Percentiles rank a stretch among this genome's conserved stretches.
Conservation (phyloP, 2,329 filamentous ascomycete genomes). For the Alternaria novae-zelandiae region DNA sequence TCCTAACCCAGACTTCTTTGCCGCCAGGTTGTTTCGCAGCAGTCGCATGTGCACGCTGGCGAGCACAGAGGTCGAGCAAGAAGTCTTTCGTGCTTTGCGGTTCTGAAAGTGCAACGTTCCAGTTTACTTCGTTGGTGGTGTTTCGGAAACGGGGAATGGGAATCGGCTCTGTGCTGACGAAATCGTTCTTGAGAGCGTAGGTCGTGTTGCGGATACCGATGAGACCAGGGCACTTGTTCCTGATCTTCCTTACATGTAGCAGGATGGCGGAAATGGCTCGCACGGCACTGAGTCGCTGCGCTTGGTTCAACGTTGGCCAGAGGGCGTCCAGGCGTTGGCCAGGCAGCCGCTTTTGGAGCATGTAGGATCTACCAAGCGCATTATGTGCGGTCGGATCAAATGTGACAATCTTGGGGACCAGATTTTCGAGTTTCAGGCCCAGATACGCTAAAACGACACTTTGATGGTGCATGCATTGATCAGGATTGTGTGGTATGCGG, state of each 20-base stretch:
- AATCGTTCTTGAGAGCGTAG: background rate
- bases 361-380: conserved; percentile 8
- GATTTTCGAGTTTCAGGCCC: background rate
- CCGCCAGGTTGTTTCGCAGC: background rate
- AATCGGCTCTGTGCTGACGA: background rate
- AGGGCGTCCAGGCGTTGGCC: conserved; percentile 3
- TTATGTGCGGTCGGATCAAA: conserved; percentile 9
- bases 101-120: background rate
- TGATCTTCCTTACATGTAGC: background rate
- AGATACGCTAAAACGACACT: background rate
- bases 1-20: background rate
- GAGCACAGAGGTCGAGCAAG: background rate
- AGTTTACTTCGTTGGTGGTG: too few species aligned
- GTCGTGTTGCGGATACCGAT: background rate
- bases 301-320: conserved; percentile 6
- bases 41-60: background rate
- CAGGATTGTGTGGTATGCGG: background rate
- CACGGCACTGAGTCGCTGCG: conserved; percentile 6
- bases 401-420: conserved; percentile 10
- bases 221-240: background rate
- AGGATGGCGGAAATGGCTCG: background rate
- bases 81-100: background rate
- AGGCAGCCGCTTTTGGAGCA: conserved; percentile 19
- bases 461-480: background rate
- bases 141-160: background rate